A percentile compares a stretch with the other conserved stretches of the same genome.
phyloP scores from a whole-genome alignment of 1,284 basidiomycete species.

The Moesziomyces sp. region DNA sequence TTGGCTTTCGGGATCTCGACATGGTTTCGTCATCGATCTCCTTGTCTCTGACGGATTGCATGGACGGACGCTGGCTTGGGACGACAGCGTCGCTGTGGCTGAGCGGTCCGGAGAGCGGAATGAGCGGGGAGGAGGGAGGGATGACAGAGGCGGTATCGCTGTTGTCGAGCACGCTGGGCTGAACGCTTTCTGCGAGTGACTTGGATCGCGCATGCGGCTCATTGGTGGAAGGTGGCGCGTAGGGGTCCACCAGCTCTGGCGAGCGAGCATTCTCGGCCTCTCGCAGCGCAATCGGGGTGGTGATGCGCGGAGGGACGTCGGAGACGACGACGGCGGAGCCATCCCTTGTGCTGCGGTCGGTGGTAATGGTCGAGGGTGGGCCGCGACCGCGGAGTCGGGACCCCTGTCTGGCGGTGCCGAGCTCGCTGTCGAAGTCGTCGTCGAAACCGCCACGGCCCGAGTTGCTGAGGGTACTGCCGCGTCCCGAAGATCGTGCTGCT shows the following conservation, averaged over 20 bases:
- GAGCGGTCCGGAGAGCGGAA: slow-evolving; percentile 48
- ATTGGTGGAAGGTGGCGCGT: slow-evolving; percentile 1
- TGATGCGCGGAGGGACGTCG: slow-evolving; percentile 26
- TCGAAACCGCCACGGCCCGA: slow-evolving; percentile 32
- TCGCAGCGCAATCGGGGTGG: slow-evolving; percentile 37
- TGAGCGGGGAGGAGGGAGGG: slow-evolving; percentile 39
- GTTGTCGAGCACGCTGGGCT: slow-evolving; percentile 42
- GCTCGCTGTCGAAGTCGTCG: slow-evolving; percentile 45
- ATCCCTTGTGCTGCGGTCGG: slow-evolving; percentile 19
- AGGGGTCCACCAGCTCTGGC: slow-evolving; percentile 45
- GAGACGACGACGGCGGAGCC: slow-evolving; percentile 4
- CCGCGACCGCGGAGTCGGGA: slow-evolving; percentile 18
- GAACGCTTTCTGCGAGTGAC: slow-evolving; percentile 41
- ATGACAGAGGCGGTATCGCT: slow-evolving; percentile 40
- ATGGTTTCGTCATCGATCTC: slow-evolving; percentile 45
- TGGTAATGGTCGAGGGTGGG: slow-evolving; percentile 29
- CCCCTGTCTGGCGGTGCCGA: slow-evolving; percentile 18
- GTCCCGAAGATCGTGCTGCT: slow-evolving; percentile 15
- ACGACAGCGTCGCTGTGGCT: slow-evolving; percentile 48
- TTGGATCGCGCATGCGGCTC: slow-evolving; percentile 31
- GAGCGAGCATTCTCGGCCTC: slow-evolving; percentile 48
- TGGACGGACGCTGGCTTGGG: slow-evolving; percentile 39
- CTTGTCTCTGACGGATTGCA: slow-evolving; percentile 40
- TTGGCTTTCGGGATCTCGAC: slow-evolving; percentile 35
- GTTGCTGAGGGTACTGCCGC: slow-evolving; percentile 25